Conservation (phyloP, 2,329 filamentous ascomycete species). For the Trichophyton schoenleinii region DNA sequence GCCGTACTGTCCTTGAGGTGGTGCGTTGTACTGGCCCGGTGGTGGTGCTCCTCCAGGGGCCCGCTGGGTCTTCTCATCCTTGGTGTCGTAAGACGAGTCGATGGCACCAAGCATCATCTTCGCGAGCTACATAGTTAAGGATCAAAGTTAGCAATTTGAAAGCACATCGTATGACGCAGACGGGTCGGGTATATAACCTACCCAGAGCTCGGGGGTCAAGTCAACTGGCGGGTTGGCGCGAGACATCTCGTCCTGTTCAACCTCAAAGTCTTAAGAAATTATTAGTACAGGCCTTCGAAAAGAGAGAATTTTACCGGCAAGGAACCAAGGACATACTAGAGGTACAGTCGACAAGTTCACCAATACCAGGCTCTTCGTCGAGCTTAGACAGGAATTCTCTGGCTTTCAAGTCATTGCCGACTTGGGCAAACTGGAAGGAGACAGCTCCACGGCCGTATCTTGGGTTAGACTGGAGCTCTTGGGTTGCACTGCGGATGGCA, state of each 20-base stretch:
- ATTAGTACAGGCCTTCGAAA: slow-evolving; percentile 9
- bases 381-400: slow-evolving; percentile 51
- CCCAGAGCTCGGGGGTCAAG: slow-evolving; percentile 53
- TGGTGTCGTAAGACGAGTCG: slow-evolving; percentile 52
- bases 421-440: slow-evolving; percentile 56
- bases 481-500: slow-evolving; percentile 43
- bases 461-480: slow-evolving; percentile 37
- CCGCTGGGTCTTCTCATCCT: slow-evolving; percentile 46
- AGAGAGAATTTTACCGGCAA: no score
- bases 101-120: slow-evolving; percentile 57
- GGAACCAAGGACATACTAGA: slow-evolving; percentile 42
- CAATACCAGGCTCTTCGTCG: slow-evolving; percentile 51
- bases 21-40: slow-evolving; percentile 25
- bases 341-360: slow-evolving; percentile 53
- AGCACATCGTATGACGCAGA: neutral
- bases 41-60: slow-evolving; percentile 19
- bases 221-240: slow-evolving; percentile 49
- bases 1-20: slow-evolving; percentile 15
- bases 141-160: neutral
- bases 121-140: slow-evolving; percentile 33
- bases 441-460: slow-evolving; percentile 47
- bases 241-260: slow-evolving; percentile 55
- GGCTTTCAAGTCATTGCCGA: slow-evolving; percentile 53
- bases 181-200: slow-evolving; percentile 16
- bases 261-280: slow-evolving; percentile 46